phyloP scores from a whole-genome alignment of 2,329 filamentous ascomycete genomes.

The Aspergillus unguis region DNA sequence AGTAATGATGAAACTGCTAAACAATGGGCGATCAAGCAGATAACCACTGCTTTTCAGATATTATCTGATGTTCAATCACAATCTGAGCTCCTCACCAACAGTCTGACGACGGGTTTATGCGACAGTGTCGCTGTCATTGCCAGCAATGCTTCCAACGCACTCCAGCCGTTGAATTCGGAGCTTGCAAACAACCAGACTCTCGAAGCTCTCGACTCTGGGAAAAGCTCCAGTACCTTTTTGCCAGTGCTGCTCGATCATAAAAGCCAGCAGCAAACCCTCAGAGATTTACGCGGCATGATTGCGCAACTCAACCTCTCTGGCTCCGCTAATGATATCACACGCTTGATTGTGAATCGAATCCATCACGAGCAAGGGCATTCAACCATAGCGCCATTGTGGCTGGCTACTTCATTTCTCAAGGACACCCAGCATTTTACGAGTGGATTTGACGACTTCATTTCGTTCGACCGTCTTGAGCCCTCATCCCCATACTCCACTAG shows the following conservation, averaged over 20 bases:
- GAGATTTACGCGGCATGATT: conserved; percentile 58
- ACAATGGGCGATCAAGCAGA: conserved; percentile 66
- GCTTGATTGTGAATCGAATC: conserved; percentile 63
- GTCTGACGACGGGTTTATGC: conserved; percentile 57
- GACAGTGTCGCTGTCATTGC: conserved; percentile 64
- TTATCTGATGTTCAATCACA: conserved; percentile 59
- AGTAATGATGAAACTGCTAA: conserved; percentile 77
- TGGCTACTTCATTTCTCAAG: conserved; percentile 69
- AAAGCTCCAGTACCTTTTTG: conserved; percentile 47
- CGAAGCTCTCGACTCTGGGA: conserved; percentile 25
- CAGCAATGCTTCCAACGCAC: conserved; percentile 27
- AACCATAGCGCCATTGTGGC: conserved; percentile 73
- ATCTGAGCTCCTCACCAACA: conserved; percentile 30
- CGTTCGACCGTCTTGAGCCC: conserved; percentile 43
- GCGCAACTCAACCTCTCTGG: conserved; percentile 53
- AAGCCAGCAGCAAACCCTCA: conserved; percentile 64
- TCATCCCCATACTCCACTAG: conserved; percentile 24
- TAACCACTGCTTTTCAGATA: conserved; percentile 69
- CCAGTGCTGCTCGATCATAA: conserved; percentile 62
- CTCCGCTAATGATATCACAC: conserved; percentile 52
- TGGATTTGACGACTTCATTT: conserved; percentile 66
- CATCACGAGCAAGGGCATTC: conserved; percentile 56
- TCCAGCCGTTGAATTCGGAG: conserved; percentile 27
- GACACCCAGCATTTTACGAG: conserved; percentile 51
- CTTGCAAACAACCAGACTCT: conserved; percentile 23